Base-by-base conservation (phyloP, 345 rosid species). In the Isatis tinctoria region DNA sequence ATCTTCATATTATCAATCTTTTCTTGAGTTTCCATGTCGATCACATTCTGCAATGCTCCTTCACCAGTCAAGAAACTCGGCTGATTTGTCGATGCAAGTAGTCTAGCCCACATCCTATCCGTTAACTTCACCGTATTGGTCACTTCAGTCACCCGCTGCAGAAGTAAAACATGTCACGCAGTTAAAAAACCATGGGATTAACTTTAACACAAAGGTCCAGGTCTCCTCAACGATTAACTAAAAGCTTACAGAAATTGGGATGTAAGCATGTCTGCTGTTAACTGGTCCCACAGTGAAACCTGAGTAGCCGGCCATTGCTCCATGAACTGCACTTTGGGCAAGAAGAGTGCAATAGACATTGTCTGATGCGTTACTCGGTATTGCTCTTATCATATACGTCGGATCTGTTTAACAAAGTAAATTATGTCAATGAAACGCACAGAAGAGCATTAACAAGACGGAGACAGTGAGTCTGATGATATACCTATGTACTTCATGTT, bases 201-300 rank as follows among this genome's bases (percentile, higher is more conserved):
- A 57, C 60, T 51, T 33, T 24, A 67, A 65, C 33, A 48, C 51
- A 49, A 27, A 27, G 54, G 45, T 48, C 17, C 20, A 59, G 5
- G 10, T 56, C 16, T 65, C 57, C 37, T 44, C 22, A 40, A 28
- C n/a, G 40, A 11, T 17, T 12, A 36, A 33, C 13, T 30, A 70
- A 43, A 68, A 65, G 78, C 91, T 82, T 82, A 93, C 97, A 59
- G 83, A 76, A 49, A 93, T 90, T 49, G 96, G 97, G 65, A 94
- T 91, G 76, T 90, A 91, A 45, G 96, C 97, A 72, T 88, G 99
- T 76, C 78, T 87, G 81, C 97, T 87, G 79, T 88, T 95, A 60
- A 92, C 97, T 32, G 93, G 97, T 63, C 97, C 99, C 27, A 92
- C 97, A 0, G 97, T 92, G 85, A 94, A 94, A 77, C 97, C 98